A percentile compares a stretch with the other conserved stretches of the same genome.
Conservation (phyloP, 495 filamentous ascomycete genomes). For the Aspergillus coremiiformis region DNA sequence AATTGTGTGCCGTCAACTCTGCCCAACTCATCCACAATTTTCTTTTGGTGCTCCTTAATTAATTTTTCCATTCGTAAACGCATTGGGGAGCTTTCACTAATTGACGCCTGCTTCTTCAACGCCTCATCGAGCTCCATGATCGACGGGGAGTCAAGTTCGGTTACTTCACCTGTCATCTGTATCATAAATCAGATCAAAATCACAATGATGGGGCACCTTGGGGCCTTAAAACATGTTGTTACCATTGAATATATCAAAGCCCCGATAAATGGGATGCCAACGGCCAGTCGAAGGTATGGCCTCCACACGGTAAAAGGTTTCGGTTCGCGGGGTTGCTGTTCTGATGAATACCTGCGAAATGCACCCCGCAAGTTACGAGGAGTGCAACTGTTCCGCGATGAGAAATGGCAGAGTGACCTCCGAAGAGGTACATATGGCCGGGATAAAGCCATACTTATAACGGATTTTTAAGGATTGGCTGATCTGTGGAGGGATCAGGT, state of each 20-base stretch:
- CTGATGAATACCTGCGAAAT: slow-evolving; percentile 28
- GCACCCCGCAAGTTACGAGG: slow-evolving; percentile 15
- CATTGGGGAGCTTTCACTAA: slow-evolving; percentile 73
- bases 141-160: slow-evolving; percentile 49
- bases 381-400: slow-evolving; percentile 18
- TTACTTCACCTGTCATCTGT: slow-evolving; percentile 44
- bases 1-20: slow-evolving; percentile 77
- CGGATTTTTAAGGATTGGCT: slow-evolving; percentile 7
- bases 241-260: slow-evolving; percentile 65
- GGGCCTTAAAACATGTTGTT: slow-evolving; percentile 5
- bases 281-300: slow-evolving; percentile 48
- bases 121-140: slow-evolving; percentile 45
- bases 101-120: slow-evolving; percentile 34
- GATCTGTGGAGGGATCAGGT: slow-evolving; percentile 10
- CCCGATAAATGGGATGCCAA: slow-evolving; percentile 56
- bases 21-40: slow-evolving; percentile 75
- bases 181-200: slow-evolving; percentile 7
- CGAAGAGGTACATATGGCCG: slow-evolving; percentile 35
- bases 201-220: not conserved
- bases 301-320: slow-evolving; percentile 40
- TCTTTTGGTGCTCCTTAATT: slow-evolving; percentile 82
- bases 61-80: slow-evolving; percentile 94
- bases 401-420: slow-evolving; percentile 28
- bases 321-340: slow-evolving; percentile 16
- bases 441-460: slow-evolving; percentile 27